These are phyloP conservation scores for Clonostachys rhizophaga DNA, from an alignment of 2,329 filamentous ascomycete genomes.

Conservation along the genomic window DNA sequence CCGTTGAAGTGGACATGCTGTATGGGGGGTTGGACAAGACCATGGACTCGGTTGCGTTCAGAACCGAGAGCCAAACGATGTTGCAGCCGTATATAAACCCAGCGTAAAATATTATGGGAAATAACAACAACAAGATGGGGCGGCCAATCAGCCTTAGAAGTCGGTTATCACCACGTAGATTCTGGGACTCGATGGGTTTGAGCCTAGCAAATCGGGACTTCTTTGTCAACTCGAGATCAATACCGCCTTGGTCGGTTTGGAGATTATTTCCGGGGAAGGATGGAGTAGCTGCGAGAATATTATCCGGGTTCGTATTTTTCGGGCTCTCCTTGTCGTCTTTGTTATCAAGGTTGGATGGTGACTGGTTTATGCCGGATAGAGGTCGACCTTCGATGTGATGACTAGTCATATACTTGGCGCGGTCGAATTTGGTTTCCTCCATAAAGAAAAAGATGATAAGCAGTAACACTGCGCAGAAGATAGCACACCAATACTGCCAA, in stretches of 20 bases:
- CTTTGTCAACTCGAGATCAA: neutral
- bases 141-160: conserved; percentile 19
- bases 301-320: neutral
- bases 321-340: neutral
- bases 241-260: no score
- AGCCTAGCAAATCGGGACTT: neutral
- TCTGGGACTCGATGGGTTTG: neutral
- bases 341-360: neutral
- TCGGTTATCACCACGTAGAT: neutral
- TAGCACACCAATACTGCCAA: conserved; percentile 26
- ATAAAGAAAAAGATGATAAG: conserved; percentile 48
- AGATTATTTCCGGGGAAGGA: neutral
- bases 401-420: conserved; percentile 7
- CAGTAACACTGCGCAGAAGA: conserved; percentile 26
- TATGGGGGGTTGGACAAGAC: conserved; percentile 19
- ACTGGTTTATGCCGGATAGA: no score
- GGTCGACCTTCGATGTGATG: no score
- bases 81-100: conserved; percentile 36
- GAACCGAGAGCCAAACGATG: conserved; percentile 14
- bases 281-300: neutral
- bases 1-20: conserved; percentile 10
- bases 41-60: conserved; percentile 13
- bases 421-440: conserved; percentile 53
- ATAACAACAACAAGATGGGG: conserved; percentile 32
- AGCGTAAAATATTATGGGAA: conserved; percentile 34